These are phyloP conservation scores for Berkeleyomyces rouxiae DNA, from an alignment of 2,329 filamentous ascomycete species.

Conservation along the genomic window DNA sequence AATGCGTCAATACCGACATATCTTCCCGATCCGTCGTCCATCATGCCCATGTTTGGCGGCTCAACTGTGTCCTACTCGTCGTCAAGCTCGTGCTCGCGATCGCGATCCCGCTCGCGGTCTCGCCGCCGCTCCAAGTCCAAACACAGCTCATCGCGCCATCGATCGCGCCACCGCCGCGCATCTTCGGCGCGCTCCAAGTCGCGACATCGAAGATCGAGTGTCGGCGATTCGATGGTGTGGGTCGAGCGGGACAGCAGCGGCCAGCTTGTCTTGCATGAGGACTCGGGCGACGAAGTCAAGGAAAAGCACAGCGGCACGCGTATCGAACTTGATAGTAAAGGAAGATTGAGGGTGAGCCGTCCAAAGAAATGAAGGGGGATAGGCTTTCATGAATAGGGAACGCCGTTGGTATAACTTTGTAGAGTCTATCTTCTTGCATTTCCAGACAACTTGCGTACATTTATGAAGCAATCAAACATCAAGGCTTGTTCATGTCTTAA, in stretches of 20 bases:
- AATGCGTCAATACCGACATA: neutral
- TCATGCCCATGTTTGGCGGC: neutral
- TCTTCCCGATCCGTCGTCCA: neutral
- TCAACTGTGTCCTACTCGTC: neutral
- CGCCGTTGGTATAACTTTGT: no score
- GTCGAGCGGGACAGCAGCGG: slow-evolving; percentile 26
- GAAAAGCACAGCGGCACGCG: slow-evolving; percentile 41
- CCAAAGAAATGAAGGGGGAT: slow-evolving; percentile 30
- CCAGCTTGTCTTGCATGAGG: slow-evolving; percentile 46
- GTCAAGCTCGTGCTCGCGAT: slow-evolving; percentile 4
- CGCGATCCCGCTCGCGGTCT: neutral
- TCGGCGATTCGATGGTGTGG: neutral
- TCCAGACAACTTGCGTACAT: no score
- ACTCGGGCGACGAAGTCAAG: slow-evolving; percentile 38
- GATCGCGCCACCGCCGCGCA: slow-evolving; percentile 1
- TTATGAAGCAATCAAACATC: no score
- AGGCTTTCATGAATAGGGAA: no score
- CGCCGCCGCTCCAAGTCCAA: slow-evolving; percentile 3
- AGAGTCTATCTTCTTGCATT: no score
- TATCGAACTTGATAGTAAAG: slow-evolving; percentile 83
- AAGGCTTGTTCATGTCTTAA: no score
- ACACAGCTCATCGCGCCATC: slow-evolving; percentile 2
- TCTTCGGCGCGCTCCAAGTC: neutral
- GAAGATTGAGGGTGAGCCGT: slow-evolving; percentile 81
- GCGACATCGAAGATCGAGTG: neutral